A percentile compares a stretch with the other conserved stretches of the same genome.
Conservation (phyloP, 2,329 filamentous ascomycete genomes). For the Exophiala mesophila region DNA sequence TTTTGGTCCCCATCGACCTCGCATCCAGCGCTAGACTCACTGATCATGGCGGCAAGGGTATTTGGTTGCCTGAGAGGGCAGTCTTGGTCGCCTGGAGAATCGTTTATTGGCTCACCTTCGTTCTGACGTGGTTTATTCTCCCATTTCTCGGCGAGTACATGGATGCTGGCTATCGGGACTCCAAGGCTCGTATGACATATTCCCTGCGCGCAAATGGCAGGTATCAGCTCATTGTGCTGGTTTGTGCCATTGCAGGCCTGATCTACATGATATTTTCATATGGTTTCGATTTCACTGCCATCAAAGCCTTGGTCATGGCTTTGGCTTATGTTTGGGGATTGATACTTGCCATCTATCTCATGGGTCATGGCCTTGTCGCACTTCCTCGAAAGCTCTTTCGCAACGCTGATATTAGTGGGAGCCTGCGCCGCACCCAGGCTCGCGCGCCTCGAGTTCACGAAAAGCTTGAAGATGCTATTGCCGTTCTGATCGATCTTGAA, state of each 20-base stretch:
- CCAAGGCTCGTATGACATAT: conserved; percentile 73
- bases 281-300: conserved; percentile 63
- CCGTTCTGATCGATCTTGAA: conserved; percentile 75
- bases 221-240: conserved; percentile 78
- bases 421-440: conserved; percentile 68
- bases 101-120: conserved; percentile 95
- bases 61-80: conserved; percentile 77
- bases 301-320: conserved; percentile 87
- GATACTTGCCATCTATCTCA: conserved; percentile 87
- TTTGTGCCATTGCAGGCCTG: conserved; percentile 64
- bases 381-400: conserved; percentile 78
- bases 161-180: conserved; percentile 87
- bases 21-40: conserved; percentile 70
- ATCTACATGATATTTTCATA: conserved; percentile 79
- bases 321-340: conserved; percentile 92
- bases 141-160: conserved; percentile 91
- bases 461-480: conserved; percentile 76
- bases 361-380: conserved; percentile 93
- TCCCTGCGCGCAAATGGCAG: conserved; percentile 81
- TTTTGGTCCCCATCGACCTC: conserved; percentile 92
- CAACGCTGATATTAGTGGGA: conserved; percentile 69
- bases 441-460: conserved; percentile 80
- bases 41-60: conserved; percentile 59
- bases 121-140: conserved; percentile 91
- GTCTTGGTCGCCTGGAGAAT: conserved; percentile 90